These are phyloP conservation scores for Fusarium penzigii DNA, from an alignment of 2,329 filamentous ascomycete species.

Conservation along the genomic window DNA sequence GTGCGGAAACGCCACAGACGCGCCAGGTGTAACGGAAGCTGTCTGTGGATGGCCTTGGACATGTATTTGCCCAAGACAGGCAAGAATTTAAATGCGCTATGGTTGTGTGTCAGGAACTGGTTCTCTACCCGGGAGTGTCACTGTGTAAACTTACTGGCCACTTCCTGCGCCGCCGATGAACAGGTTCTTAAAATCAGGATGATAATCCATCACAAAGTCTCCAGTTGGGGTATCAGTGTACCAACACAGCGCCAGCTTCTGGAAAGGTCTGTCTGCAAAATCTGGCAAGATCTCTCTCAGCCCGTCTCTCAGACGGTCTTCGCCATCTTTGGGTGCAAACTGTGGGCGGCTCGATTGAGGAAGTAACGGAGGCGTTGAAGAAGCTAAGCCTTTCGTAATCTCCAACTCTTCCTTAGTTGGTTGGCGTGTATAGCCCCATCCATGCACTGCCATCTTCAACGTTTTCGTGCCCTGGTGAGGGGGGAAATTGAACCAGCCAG, in stretches of 20 bases:
- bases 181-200: slow-evolving; percentile 21
- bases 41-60: slow-evolving; percentile 3
- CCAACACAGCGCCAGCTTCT: slow-evolving; percentile 16
- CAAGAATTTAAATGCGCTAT: slow-evolving; percentile 21
- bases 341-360: slow-evolving; percentile 13
- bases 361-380: slow-evolving; percentile 8
- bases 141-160: slow-evolving; percentile 16
- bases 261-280: slow-evolving; percentile 12
- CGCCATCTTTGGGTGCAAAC: slow-evolving; percentile 16
- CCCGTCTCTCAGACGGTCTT: slow-evolving; percentile 10
- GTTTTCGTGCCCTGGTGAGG: slow-evolving; percentile 17
- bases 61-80: slow-evolving; percentile 18
- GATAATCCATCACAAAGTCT: slow-evolving; percentile 25
- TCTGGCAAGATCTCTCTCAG: slow-evolving; percentile 19
- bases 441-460: slow-evolving; percentile 21
- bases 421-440: slow-evolving; percentile 21
- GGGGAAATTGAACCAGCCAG: slow-evolving; percentile 26
- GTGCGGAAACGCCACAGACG: slow-evolving; percentile 18
- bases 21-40: slow-evolving; percentile 4
- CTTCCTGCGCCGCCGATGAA: slow-evolving; percentile 20
- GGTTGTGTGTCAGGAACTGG: too few relatives aligned
- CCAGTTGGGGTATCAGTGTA: slow-evolving; percentile 23
- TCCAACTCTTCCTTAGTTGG: neutral
- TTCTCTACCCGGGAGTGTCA: too few relatives aligned
- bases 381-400: slow-evolving; percentile 1